A percentile compares a stretch with the other conserved stretches of the same genome.
phyloP scores from a whole-genome alignment of 1,284 basidiomycete genomes.

The Ganoderma leucocontextum region DNA sequence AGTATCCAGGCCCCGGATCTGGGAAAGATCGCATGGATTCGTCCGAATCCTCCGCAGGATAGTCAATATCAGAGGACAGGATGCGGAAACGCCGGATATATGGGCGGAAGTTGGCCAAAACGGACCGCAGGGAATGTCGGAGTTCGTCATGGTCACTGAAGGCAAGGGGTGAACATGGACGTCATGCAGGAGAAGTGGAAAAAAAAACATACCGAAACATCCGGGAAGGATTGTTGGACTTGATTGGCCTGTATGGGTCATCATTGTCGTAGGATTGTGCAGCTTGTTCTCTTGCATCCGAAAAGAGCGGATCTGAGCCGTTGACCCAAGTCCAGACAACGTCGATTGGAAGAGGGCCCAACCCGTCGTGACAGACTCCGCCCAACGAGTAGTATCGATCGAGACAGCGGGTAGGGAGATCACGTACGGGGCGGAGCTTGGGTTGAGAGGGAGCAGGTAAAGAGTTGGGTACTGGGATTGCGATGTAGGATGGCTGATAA shows the following conservation, averaged over 20 bases:
- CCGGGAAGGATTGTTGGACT: slow-evolving; percentile 33
- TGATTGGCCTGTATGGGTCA: slow-evolving; percentile 37
- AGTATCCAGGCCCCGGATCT: slow-evolving; percentile 30
- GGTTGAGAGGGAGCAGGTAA: slow-evolving; percentile 24
- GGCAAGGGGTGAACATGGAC: neutral
- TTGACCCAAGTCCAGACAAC: slow-evolving; percentile 45
- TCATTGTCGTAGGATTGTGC: slow-evolving; percentile 22
- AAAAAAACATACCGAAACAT: slow-evolving; percentile 38
- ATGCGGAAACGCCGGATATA: slow-evolving; percentile 36
- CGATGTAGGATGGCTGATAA: slow-evolving; percentile 34
- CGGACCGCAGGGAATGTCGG: slow-evolving; percentile 41
- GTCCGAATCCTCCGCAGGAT: slow-evolving; percentile 25
- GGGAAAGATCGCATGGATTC: slow-evolving; percentile 29
- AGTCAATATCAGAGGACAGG: slow-evolving; percentile 38
- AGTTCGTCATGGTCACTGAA: slow-evolving; percentile 43
- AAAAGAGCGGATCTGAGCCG: slow-evolving; percentile 39
- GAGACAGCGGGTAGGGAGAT: slow-evolving; percentile 35
- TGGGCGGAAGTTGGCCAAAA: slow-evolving; percentile 38
- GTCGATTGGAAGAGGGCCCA: slow-evolving; percentile 35
- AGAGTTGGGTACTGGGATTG: slow-evolving; percentile 32
- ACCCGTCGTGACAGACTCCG: slow-evolving; percentile 32
- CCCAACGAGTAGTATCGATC: slow-evolving; percentile 37
- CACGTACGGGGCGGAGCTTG: slow-evolving; percentile 34
- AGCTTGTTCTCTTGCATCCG: slow-evolving; percentile 31
- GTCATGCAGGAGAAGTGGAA: neutral